Conservation (phyloP, 208 protist species). For the Wallacemonas rigidus region DNA sequence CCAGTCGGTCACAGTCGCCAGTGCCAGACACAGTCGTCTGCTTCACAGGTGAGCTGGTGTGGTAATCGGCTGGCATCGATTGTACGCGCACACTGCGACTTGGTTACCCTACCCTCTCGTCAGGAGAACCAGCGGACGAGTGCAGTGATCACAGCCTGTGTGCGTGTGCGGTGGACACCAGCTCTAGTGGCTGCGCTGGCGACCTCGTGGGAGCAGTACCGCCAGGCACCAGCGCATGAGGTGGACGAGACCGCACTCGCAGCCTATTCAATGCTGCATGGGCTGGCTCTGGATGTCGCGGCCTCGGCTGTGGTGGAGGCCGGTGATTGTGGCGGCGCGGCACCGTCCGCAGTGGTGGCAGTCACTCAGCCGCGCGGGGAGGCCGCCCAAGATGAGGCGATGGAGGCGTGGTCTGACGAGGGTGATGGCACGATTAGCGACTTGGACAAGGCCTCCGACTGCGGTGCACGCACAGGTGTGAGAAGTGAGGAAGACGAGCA, state of each 20-base stretch:
- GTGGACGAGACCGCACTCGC: not conserved
- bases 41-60: not conserved
- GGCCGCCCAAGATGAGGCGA: not conserved
- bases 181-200: not conserved
- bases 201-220: not conserved
- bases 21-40: not conserved
- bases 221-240: not conserved
- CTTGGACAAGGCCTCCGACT: not conserved
- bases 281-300: too few relatives aligned
- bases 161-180: slow-evolving; percentile 3
- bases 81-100: not conserved
- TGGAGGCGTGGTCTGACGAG: slow-evolving; percentile 20
- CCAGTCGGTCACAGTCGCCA: not conserved
- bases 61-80: not conserved
- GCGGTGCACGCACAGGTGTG: not conserved
- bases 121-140: too few relatives aligned
- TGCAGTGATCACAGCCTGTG: not conserved
- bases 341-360: not conserved
- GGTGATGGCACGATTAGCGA: slow-evolving; percentile 4
- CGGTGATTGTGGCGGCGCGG: not conserved
- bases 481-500: too few relatives aligned
- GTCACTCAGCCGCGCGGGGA: not conserved
- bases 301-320: not conserved
- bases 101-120: not conserved
- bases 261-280: too few relatives aligned